Percentiles rank a stretch among this genome's conserved stretches.
Conservation (phyloP, 192 early-diverging fungal species). For the Polychytrium aggregatum region DNA sequence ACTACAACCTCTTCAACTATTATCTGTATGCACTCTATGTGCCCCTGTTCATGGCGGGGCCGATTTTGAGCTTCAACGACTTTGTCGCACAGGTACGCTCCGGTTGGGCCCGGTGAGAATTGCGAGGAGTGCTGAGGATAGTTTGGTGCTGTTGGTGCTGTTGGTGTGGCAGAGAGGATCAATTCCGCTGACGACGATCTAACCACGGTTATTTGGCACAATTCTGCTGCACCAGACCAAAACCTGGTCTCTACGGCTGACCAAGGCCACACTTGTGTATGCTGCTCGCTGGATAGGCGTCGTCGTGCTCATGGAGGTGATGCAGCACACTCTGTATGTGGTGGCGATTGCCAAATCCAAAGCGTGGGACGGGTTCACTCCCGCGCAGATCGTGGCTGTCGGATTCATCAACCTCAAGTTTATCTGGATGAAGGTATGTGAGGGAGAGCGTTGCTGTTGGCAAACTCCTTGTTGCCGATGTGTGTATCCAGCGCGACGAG, state of each 20-base stretch:
- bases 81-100: constrained; percentile 72
- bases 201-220: too few species aligned
- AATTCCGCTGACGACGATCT: too few species aligned
- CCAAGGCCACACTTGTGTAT: constrained; percentile 30
- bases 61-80: constrained; percentile 91
- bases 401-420: constrained; percentile 81
- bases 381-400: constrained; percentile 73
- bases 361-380: constrained; percentile 72
- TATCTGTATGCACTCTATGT: constrained; percentile 75
- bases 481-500: too few species aligned
- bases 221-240: too few species aligned
- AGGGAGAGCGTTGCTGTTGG: not conserved
- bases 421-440: constrained; percentile 79
- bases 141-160: too few species aligned
- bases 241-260: too few species aligned
- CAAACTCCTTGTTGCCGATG: not conserved
- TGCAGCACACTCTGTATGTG: constrained; percentile 76
- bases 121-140: too few species aligned
- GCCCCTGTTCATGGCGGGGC: constrained; percentile 87
- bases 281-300: constrained; percentile 53
- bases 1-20: constrained; percentile 74
- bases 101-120: too few species aligned
- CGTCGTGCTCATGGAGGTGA: constrained; percentile 73
- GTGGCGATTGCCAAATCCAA: constrained; percentile 80
- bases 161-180: too few species aligned